Evolutionary conservation across 768 basidiomycete genomes (phyloP).

Genomic region (Termitomyces sp.): DNA sequence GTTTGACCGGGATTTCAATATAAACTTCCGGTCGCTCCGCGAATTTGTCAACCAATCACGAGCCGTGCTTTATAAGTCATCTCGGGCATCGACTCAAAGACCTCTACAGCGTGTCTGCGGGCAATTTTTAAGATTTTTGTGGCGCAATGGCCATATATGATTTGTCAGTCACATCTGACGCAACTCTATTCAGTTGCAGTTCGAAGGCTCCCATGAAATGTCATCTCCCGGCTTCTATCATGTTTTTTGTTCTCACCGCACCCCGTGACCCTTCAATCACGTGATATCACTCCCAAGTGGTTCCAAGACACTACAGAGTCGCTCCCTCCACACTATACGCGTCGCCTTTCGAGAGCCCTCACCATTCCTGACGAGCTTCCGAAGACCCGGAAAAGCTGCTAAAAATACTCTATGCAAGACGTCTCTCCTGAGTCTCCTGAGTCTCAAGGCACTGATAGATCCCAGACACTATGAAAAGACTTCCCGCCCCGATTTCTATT

Average conservation of each 20-base stretch:
- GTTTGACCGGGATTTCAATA: constrained; percentile 13
- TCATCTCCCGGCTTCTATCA: constrained; percentile 1
- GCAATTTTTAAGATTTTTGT: background rate
- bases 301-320: background rate
- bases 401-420: no score
- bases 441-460: no score
- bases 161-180: background rate
- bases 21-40: constrained; percentile 4
- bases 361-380: no score
- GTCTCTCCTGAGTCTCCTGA: no score
- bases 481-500: no score
- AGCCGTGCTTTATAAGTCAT: constrained; percentile 8
- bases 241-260: background rate
- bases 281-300: background rate
- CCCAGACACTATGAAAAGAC: no score
- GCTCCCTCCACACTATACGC: background rate
- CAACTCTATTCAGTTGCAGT: background rate
- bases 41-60: constrained; percentile 21
- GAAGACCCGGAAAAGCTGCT: no score
- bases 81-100: background rate
- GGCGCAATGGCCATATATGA: constrained; percentile 2
- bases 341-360: no score
- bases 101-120: background rate
- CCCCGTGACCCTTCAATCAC: background rate
- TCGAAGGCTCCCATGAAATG: constrained; percentile 1